Base-by-base conservation (phyloP, 2,329 filamentous ascomycete genomes). In the Magnaporthiopsis rhizophila region DNA sequence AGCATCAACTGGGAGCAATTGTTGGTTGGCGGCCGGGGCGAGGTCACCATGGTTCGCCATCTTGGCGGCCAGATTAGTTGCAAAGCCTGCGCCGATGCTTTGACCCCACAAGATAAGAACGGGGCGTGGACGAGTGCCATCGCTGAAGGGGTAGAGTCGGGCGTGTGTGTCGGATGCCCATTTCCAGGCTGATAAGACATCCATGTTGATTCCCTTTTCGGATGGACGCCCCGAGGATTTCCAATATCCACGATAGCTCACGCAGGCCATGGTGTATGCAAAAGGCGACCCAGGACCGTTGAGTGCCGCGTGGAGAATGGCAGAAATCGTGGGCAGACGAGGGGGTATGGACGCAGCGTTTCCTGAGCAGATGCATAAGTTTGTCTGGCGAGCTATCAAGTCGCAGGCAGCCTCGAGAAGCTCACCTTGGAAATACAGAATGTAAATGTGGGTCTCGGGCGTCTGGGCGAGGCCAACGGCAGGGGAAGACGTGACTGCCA, bases 171-270 rank as follows among this genome's bases (percentile, higher is more conserved):
- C 70, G 4, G 78, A 77, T 30, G 89, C 80, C 88, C 88, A 91
- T 12, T 77, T 69, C 28, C 90, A 71, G 9, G 87, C 83, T 0
- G 89, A 88, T 65, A 83, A 78, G 1, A 88, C 83, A 72, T 94
- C 90, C 24, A 81, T 75, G 69, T 89, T 83, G 67, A 94, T 89
- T 1, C 90, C 90, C 53, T 75, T 76, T 71, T 93, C 89, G 3
- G 86, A 88, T 9, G 90, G 85, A 4, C 86, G 81, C 24, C 91
- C 90, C 38, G 84, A 81, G 2, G 89, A 93, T 13, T 81, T 91
- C 91, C 90, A 94, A 72, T 89, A 94, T 13, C 90, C 89, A 58
- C 89, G 85, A 72, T 91, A 87, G 68, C 83, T 86, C 38, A 86
- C 73, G 65, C 83, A 84, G 11, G 85, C 76, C 68, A 85, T 78